Base-by-base conservation (phyloP, 164 flowering plant species). In the Aristolochia californica region DNA sequence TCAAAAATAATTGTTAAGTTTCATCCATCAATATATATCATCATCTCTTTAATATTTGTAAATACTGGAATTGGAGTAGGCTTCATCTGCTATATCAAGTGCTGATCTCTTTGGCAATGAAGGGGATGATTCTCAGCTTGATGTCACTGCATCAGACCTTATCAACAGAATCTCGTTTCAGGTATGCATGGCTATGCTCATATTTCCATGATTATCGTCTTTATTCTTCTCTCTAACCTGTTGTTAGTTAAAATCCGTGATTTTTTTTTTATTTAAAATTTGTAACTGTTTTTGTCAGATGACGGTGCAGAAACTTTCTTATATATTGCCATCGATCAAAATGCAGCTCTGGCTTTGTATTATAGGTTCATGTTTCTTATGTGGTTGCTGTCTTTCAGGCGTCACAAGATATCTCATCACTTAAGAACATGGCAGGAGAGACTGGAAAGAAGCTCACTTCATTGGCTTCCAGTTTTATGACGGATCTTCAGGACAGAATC, bases 391-490 rank as follows among this genome's bases (percentile, higher is more conserved):
- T 25, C 18, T 38, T 23, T 45, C 79, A 90, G 97, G 97, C 99
- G 53, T 85, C 88, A 43, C 96, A 87, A 58, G 99, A 94, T 68
- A 70, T 90, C 23, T 83, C 95, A 25, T 81, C 90, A 30, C 77
- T 94, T 4, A 90, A 84, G 74, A 84, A 78, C 67, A 87, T 90
- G 18, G 99, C 99, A 0, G 99, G 95, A 49, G 97, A 90, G 73
- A 90, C 99, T 0, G 93, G 97, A 64, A 94, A 94, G 77, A 94
- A 84, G 80, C 83, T 94, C 7, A 72, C 77, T 72, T 77, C 91
- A n/a, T 23, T 90, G 16, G 97, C 95, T 7, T 85, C 95, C 27
- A 76, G 73, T 54, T 70, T 93, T 5, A 81, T 93, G n/a, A 75
- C 82, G 10, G 97, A 91, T 75, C 74, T 91, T 56, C 98, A 91